phyloP scores from a whole-genome alignment of 345 rosid species.

The Brassica rapa region DNA sequence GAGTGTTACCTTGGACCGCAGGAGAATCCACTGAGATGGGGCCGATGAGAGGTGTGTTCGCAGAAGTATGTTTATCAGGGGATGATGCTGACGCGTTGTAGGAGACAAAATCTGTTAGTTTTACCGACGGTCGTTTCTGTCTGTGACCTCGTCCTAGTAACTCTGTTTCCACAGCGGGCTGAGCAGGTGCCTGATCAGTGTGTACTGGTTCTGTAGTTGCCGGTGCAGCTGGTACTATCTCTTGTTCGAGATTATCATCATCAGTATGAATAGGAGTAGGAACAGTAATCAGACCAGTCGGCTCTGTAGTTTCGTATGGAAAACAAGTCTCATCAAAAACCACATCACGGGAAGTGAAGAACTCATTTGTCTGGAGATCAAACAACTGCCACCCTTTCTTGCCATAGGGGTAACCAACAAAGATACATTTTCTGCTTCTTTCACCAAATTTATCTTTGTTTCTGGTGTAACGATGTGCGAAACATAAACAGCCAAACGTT shows the following conservation, averaged over 20 bases:
- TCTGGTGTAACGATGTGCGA: background rate
- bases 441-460: background rate
- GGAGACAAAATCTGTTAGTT: background rate
- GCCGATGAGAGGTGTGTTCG: background rate
- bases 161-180: no score
- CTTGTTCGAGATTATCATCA: background rate
- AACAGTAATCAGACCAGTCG: background rate
- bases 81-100: background rate
- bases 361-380: background rate
- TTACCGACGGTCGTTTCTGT: background rate
- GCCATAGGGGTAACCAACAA: background rate
- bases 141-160: background rate
- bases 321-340: background rate
- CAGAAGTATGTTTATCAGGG: background rate
- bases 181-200: no score
- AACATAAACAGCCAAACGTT: background rate
- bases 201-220: no score
- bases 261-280: background rate
- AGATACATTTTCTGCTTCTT: background rate
- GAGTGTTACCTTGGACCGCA: background rate
- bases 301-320: background rate
- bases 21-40: background rate
- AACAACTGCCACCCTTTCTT: background rate
- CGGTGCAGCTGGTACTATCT: no score
- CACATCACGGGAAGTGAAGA: background rate